These are phyloP conservation scores for Calamus simplicifolius DNA, from an alignment of 176 grass and related monocot genomes.

Conservation along the genomic window DNA sequence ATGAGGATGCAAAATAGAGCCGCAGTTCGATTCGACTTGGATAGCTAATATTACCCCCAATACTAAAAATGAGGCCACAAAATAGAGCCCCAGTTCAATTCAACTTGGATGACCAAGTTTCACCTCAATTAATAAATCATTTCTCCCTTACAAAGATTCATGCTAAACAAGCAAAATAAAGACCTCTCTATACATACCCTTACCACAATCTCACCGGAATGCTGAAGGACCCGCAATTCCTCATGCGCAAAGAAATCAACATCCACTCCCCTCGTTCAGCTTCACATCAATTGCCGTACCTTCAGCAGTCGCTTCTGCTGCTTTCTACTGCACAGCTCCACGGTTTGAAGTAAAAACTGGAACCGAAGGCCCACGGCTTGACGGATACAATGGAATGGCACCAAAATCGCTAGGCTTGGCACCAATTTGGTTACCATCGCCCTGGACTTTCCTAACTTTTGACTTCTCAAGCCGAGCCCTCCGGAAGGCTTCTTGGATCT, in stretches of 20 bases:
- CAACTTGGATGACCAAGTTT: neutral
- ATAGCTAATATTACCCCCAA: constrained; percentile 1
- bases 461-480: constrained; percentile 67
- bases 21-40: no score
- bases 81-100: no score
- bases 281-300: no score
- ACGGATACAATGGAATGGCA: constrained; percentile 70
- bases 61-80: neutral
- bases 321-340: constrained; percentile 17
- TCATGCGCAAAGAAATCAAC: no score
- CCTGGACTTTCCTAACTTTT: constrained; percentile 46
- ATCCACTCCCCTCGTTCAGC: no score
- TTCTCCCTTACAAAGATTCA: neutral
- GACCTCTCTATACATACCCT: constrained; percentile 9
- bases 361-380: constrained; percentile 37
- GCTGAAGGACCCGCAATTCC: no score
- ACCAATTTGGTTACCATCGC: constrained; percentile 32
- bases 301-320: no score
- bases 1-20: no score
- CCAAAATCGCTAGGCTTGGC: constrained; percentile 46
- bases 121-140: constrained; percentile 25
- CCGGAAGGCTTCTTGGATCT: constrained; percentile 79
- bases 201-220: neutral
- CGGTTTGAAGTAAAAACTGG: constrained; percentile 14
- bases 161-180: constrained; percentile 4